Conservation (phyloP, 2,329 filamentous ascomycete genomes). For the Davidsoniella virescens region DNA sequence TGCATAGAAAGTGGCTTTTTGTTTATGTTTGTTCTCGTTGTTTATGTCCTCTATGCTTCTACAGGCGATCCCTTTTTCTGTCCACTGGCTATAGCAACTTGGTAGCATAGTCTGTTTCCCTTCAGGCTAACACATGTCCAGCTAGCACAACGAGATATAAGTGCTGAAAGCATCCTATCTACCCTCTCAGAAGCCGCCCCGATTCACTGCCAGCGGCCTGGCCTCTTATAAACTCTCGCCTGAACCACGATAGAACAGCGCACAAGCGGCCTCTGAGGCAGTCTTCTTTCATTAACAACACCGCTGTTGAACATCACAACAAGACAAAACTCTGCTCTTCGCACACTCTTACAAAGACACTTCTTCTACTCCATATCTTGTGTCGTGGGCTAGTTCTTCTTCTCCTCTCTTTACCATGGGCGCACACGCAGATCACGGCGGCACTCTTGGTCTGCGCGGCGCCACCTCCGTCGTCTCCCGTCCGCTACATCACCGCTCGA, state of each 20-base stretch:
- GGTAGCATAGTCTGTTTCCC: no score
- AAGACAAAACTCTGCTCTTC: neutral
- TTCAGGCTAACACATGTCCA: no score
- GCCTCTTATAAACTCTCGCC: neutral
- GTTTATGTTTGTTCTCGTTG: neutral
- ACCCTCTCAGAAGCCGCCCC: no score
- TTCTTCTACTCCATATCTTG: neutral
- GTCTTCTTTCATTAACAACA: no score
- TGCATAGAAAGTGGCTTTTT: neutral
- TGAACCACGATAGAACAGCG: no score
- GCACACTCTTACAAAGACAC: neutral
- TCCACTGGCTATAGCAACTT: neutral
- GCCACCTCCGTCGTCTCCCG: conserved; percentile 48
- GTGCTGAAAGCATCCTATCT: no score
- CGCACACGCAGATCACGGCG: conserved; percentile 21
- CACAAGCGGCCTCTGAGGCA: no score
- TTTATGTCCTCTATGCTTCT: neutral
- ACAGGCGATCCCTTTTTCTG: neutral
- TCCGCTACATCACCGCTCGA: conserved; percentile 33
- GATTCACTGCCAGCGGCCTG: no score
- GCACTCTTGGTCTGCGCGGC: conserved; percentile 40
- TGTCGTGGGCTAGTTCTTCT: neutral
- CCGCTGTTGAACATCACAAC: no score
- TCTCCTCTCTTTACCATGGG: conserved; percentile 41
- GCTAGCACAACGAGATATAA: no score